Evolutionary conservation across 257 asterid genomes (phyloP).

Genomic region (Vinca minor): DNA sequence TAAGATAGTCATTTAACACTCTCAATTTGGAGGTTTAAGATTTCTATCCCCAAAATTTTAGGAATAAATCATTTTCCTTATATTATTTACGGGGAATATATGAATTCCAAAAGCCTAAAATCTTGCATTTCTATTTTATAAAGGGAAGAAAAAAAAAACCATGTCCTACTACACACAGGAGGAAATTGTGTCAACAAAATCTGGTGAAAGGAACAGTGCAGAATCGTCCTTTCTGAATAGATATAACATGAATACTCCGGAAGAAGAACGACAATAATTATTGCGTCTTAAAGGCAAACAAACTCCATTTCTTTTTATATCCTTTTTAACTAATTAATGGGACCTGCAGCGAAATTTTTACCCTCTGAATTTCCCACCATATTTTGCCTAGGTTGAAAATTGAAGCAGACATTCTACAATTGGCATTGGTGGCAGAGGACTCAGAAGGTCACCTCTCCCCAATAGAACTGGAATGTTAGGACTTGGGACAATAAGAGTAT

Average conservation of each 20-base stretch:
- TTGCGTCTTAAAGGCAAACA: background rate
- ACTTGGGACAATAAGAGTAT: no score
- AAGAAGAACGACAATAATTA: no score
- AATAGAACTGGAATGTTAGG: background rate
- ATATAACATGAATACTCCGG: background rate
- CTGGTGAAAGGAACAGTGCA: slow-evolving; percentile 7
- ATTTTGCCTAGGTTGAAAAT: background rate
- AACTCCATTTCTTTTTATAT: background rate
- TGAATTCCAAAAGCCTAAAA: no score
- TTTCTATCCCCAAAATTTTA: no score
- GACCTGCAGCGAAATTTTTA: background rate
- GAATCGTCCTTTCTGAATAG: background rate
- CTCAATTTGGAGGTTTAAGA: no score
- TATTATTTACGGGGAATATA: no score
- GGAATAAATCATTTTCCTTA: no score
- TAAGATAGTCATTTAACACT: no score
- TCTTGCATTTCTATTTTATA: no score
- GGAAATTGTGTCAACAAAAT: background rate
- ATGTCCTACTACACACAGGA: background rate
- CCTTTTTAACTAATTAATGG: background rate
- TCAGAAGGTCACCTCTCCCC: background rate
- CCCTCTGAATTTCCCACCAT: background rate
- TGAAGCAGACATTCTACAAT: slow-evolving; percentile 3
- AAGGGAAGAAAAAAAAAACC: no score
- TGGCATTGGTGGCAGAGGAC: background rate